phyloP scores from a whole-genome alignment of 257 asterid genomes.

The Striga asiatica region DNA sequence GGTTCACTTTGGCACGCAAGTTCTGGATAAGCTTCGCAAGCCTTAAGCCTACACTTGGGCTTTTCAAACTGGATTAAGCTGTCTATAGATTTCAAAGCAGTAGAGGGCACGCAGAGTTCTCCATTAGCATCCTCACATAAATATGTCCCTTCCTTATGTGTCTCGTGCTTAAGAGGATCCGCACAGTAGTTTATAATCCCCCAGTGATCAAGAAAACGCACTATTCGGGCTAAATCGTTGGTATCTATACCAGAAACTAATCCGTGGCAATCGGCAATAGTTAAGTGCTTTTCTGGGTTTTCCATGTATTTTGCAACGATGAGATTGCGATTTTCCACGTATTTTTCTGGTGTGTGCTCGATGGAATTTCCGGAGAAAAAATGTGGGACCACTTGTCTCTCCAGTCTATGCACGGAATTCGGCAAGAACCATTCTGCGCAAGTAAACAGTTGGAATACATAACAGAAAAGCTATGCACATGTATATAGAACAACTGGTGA shows the following conservation, averaged over 20 bases:
- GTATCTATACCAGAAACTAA: conserved; percentile 32
- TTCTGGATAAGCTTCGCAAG: conserved; percentile 47
- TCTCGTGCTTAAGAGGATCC: conserved; percentile 24
- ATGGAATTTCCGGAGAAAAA: conserved; percentile 61
- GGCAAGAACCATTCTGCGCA: conserved; percentile 71
- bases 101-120: conserved; percentile 50
- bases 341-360: conserved; percentile 52
- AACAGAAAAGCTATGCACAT: neutral
- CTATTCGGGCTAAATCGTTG: conserved; percentile 48
- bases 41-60: conserved; percentile 55
- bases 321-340: conserved; percentile 51
- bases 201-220: conserved; percentile 72
- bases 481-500: neutral
- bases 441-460: neutral
- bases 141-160: conserved; percentile 27
- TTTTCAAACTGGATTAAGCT: conserved; percentile 63
- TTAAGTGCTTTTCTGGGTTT: conserved; percentile 45
- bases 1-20: conserved; percentile 26
- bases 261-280: conserved; percentile 40
- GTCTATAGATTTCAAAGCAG: conserved; percentile 52
- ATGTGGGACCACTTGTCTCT: conserved; percentile 80
- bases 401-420: conserved; percentile 58
- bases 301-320: conserved; percentile 64
- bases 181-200: conserved; percentile 69
- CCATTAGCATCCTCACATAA: conserved; percentile 41